phyloP scores from a whole-genome alignment of 1,139 yeast species.

The Diutina pseudorugosa region DNA sequence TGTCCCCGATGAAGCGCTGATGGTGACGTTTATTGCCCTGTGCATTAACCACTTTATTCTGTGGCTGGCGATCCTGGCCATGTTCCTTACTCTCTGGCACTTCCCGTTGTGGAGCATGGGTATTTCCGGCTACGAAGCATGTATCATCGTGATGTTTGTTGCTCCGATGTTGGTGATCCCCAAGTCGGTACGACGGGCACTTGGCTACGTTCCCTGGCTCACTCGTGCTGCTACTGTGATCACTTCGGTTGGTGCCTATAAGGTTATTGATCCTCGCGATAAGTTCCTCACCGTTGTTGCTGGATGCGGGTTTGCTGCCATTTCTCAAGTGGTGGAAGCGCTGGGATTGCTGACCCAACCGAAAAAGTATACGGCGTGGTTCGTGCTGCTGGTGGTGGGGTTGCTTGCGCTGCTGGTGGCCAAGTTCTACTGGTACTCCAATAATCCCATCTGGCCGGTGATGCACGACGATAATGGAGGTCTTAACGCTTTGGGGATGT shows the following conservation, averaged over 20 bases:
- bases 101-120: constrained; percentile 99
- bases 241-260: constrained; percentile 68
- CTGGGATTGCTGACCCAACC: constrained; percentile 31
- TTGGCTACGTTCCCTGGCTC: constrained; percentile 28
- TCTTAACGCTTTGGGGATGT: constrained; percentile 59
- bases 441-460: constrained; percentile 94
- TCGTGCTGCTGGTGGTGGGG: constrained; percentile 60
- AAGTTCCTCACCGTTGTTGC: constrained; percentile 55
- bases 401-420: constrained; percentile 59
- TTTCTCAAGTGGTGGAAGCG: constrained; percentile 53
- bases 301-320: constrained; percentile 53
- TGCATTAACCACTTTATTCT: constrained; percentile 53
- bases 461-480: constrained; percentile 86
- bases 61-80: constrained; percentile 75
- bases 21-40: constrained; percentile 31
- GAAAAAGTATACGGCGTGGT: constrained; percentile 35
- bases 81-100: constrained; percentile 86
- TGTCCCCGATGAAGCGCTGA: background rate
- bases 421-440: constrained; percentile 67
- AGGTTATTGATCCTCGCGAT: constrained; percentile 51
- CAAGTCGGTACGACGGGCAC: constrained; percentile 35
- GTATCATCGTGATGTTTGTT: constrained; percentile 39
- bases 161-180: constrained; percentile 47
- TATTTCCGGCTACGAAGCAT: constrained; percentile 83
- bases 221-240: constrained; percentile 46